These are phyloP conservation scores for Colletotrichum coccodes DNA, from an alignment of 2,329 filamentous ascomycete genomes.

Conservation along the genomic window DNA sequence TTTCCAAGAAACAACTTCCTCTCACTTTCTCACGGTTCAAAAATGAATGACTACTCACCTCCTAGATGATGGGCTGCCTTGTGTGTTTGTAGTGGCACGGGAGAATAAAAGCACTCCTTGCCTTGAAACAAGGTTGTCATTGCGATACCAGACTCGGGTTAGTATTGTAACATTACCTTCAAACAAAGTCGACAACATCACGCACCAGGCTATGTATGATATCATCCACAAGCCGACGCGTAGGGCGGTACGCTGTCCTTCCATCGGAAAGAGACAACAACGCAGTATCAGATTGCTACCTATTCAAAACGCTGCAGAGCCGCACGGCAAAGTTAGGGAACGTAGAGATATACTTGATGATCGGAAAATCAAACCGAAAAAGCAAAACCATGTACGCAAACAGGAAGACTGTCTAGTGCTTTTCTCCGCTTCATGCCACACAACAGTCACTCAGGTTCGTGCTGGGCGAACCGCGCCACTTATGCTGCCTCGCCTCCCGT, in stretches of 20 bases:
- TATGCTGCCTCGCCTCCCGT: slow-evolving; percentile 29
- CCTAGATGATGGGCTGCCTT: neutral
- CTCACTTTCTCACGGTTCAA: neutral
- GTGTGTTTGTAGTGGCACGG: neutral
- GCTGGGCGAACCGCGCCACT: neutral
- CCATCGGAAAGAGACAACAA: slow-evolving; percentile 33
- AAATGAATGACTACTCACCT: neutral
- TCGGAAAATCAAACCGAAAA: slow-evolving; percentile 15
- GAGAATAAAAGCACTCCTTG: neutral
- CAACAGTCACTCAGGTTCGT: slow-evolving; percentile 15
- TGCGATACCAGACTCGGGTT: neutral
- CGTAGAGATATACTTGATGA: slow-evolving; percentile 25
- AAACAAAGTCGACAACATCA: slow-evolving; percentile 4
- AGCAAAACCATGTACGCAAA: slow-evolving; percentile 12
- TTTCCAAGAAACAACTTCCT: no score
- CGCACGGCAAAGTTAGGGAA: slow-evolving; percentile 29
- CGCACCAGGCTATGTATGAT: slow-evolving; percentile 29
- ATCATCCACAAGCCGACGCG: slow-evolving; percentile 30
- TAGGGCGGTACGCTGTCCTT: slow-evolving; percentile 32
- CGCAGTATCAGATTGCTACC: slow-evolving; percentile 34
- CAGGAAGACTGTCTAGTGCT: slow-evolving; percentile 25
- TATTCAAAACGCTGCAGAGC: slow-evolving; percentile 28
- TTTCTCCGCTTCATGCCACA: slow-evolving; percentile 22
- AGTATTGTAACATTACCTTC: neutral
- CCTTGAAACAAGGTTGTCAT: neutral